These are phyloP conservation scores for Lactifluus rugatus DNA, from an alignment of 768 basidiomycete genomes.

Conservation along the genomic window DNA sequence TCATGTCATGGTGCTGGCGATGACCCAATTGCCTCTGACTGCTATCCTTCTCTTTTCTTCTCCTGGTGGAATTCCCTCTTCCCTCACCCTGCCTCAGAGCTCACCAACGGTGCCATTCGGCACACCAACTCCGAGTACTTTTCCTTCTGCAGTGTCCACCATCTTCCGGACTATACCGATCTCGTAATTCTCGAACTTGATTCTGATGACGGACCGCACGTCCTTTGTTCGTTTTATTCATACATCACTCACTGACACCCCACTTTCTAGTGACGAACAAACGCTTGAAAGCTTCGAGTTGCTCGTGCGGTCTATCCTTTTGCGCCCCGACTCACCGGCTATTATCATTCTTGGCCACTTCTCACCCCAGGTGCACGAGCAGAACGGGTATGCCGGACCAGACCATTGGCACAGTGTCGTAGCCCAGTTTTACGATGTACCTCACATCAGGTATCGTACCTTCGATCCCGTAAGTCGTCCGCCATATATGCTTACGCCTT, in stretches of 20 bases:
- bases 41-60: conserved; percentile 95
- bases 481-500: background rate
- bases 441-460: conserved; percentile 58
- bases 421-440: conserved; percentile 95
- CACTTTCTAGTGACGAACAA: conserved; percentile 47
- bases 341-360: conserved; percentile 95
- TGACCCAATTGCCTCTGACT: conserved; percentile 70
- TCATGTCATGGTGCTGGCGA: conserved; percentile 91
- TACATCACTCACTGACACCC: background rate
- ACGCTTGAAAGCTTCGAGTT: conserved; percentile 84
- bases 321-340: conserved; percentile 85
- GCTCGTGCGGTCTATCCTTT: conserved; percentile 83
- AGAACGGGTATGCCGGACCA: conserved; percentile 79
- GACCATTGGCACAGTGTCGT: conserved; percentile 86
- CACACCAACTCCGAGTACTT: conserved; percentile 91
- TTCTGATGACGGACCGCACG: conserved; percentile 79
- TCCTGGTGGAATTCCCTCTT: conserved; percentile 98
- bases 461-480: background rate
- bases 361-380: conserved; percentile 69
- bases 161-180: conserved; percentile 90
- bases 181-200: conserved; percentile 94
- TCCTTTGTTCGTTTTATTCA: conserved; percentile 17
- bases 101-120: conserved; percentile 95
- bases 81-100: conserved; percentile 93
- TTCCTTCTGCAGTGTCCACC: conserved; percentile 86